Evolutionary conservation across 2,329 filamentous ascomycete genomes (phyloP).

Genomic region (Fusarium sp.): DNA sequence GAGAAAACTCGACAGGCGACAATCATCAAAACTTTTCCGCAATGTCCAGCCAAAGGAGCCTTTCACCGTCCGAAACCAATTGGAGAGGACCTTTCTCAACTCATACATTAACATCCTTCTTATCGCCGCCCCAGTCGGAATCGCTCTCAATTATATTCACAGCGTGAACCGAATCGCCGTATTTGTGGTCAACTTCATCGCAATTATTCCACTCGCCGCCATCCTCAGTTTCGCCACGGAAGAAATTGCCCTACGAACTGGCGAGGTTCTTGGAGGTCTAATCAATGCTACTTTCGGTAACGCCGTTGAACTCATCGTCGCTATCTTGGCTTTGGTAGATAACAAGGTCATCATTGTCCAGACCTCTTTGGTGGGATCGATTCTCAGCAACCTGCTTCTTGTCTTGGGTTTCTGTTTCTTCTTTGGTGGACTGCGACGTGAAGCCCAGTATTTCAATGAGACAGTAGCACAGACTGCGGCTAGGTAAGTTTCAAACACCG

Average conservation of each 20-base stretch:
- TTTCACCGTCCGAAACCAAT: slow-evolving; percentile 72
- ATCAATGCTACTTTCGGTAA: slow-evolving; percentile 95
- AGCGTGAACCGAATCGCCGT: slow-evolving; percentile 69
- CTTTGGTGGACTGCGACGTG: slow-evolving; percentile 80
- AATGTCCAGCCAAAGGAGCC: slow-evolving; percentile 62
- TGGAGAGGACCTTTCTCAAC: slow-evolving; percentile 79
- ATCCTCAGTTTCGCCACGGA: slow-evolving; percentile 91
- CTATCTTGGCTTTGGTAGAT: slow-evolving; percentile 82
- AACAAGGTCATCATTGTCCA: slow-evolving; percentile 86
- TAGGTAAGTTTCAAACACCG: slow-evolving; percentile 53
- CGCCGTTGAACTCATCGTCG: slow-evolving; percentile 89
- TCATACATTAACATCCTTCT: slow-evolving; percentile 90
- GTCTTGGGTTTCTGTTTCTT: slow-evolving; percentile 95
- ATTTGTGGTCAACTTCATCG: slow-evolving; percentile 93
- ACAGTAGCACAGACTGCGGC: slow-evolving; percentile 92
- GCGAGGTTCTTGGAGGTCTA: slow-evolving; percentile 87
- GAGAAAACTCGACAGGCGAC: slow-evolving; percentile 53
- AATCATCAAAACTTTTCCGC: slow-evolving; percentile 57
- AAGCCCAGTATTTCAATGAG: slow-evolving; percentile 90
- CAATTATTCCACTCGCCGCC: slow-evolving; percentile 88
- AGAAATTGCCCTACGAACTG: slow-evolving; percentile 83
- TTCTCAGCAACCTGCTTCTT: slow-evolving; percentile 88
- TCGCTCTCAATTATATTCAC: slow-evolving; percentile 74
- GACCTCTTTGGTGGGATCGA: slow-evolving; percentile 90
- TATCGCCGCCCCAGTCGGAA: slow-evolving; percentile 81